phyloP scores from a whole-genome alignment of 2,329 filamentous ascomycete genomes.

The Aspergillus pseudonomiae region DNA sequence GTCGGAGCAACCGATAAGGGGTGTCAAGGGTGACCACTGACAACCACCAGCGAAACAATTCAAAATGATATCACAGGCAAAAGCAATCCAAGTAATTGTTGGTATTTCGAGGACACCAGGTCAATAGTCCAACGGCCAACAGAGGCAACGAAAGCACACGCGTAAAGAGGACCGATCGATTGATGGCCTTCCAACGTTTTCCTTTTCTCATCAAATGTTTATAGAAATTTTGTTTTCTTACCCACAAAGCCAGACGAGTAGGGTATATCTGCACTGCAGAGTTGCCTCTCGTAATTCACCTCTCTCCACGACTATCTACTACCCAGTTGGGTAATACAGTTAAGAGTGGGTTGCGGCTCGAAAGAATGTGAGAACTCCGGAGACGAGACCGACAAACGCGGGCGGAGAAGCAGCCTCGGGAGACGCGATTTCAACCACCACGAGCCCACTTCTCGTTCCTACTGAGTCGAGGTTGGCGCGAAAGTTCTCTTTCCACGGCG shows the following conservation, averaged over 20 bases:
- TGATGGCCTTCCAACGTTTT: conserved; percentile 13
- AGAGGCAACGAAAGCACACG: conserved; percentile 14
- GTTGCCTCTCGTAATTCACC: conserved; percentile 23
- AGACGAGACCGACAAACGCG: conserved; percentile 24
- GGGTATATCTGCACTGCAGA: conserved; percentile 37
- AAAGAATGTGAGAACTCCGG: conserved; percentile 27
- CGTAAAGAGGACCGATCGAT: conserved; percentile 4
- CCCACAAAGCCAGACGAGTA: conserved; percentile 20
- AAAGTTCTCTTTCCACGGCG: conserved; percentile 8
- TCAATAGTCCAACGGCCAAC: conserved; percentile 22
- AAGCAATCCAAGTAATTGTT: conserved; percentile 11
- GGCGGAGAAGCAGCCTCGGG: conserved; percentile 25
- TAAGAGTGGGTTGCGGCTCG: conserved; percentile 23
- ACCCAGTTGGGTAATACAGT: conserved; percentile 27
- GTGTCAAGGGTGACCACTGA: conserved; percentile 14
- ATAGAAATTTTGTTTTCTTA: conserved; percentile 10
- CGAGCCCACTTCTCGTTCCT: conserved; percentile 14
- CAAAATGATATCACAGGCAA: conserved; percentile 21
- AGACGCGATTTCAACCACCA: conserved; percentile 22
- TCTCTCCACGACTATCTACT: conserved; percentile 28
- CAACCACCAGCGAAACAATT: conserved; percentile 13
- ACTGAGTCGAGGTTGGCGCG: not conserved
- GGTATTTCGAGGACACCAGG: conserved; percentile 25
- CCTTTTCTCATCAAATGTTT: conserved; percentile 14
- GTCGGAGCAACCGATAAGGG: conserved; percentile 23